Evolutionary conservation across 2,329 filamentous ascomycete genomes (phyloP), one percentile per base, ranked within the genome.

Genomic region (Ambrosiella cleistominuta): DNA sequence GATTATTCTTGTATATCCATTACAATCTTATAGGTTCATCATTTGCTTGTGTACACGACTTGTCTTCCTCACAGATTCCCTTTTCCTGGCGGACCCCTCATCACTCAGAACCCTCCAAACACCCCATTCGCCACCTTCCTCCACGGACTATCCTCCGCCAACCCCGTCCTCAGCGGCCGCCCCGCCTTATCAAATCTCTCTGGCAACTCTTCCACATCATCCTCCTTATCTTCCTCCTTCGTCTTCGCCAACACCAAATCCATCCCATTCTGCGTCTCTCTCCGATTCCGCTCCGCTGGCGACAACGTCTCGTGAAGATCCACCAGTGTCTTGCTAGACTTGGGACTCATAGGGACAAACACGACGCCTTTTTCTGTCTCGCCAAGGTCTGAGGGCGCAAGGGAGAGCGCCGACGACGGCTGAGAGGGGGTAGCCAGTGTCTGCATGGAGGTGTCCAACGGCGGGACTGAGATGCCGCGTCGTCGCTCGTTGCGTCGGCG

Each of bases 331-430:
- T 51, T 58, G 11, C 59, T 60, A 7, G 61, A 62, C 56, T 73
- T 71, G 0, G 75, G 75, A 2, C 75, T 78, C 45, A 78, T 64
- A 0, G 75, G 75, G 1, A 71, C 69, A 57, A 77, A 78, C 1
- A 67, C 63, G 1, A 78, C 74, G 17, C 39, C 56, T 49, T 58
- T 61, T 27, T 61, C 56, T 1, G 4, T 27, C 27, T 36, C 47
- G 15, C 38, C 38, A 27, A 54, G 36, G 7, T 55, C 38, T 35
- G 53, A 50, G 1, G 57, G 40, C 9, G 50, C 36, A 7, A 55
- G 35, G 12, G 49, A 49, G 1, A 44, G 36, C 11, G 57, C 19
- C 15, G 58, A 56, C 9, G 50, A 40, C 4, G 51, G 27, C 27
- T 27, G 27, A 27, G 27, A 49, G 38, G 45, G 42, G 47, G 11